Base-by-base conservation (phyloP, 176 grass and related monocot species). In the Thinopyrum elongatum region DNA sequence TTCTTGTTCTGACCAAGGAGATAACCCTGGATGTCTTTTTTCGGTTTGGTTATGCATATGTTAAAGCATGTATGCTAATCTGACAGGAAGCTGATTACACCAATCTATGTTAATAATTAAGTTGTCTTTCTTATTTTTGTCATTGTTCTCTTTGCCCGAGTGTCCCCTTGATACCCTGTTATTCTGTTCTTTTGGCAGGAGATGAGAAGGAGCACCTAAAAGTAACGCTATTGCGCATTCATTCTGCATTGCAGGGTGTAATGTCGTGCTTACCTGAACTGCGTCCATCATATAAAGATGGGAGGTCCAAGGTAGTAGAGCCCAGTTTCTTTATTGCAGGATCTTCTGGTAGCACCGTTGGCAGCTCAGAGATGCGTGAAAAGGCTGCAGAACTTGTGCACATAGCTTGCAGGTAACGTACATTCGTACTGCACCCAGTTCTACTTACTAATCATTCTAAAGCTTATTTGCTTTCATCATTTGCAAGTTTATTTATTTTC, bases 181-280 rank as follows among this genome's bases (percentile, higher is more conserved):
- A 6, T 65, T 81, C 70, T 86, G 34, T 49, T 61, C 84, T 83
- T 63, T 90, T 77, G 30, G 72, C 79, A 98, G 96, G 96, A 80
- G 83, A 94, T 66, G 93, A 92, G 79, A 98, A 98, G 88, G 96
- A 98, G 78, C 90, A 89, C 79, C 93, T 98, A 74, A 98, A 98
- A 86, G 88, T 95, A 82, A 98, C 96, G 10, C 88, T 98, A 70
- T 88, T 98, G 72, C 92, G 96, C 59, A 95, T 98, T 79, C 80
- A 91, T 80, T 98, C 96, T 84, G 84, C 90, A 87, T 91, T 98
- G 83, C 91, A 92, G 86, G 96, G 96, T 82, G 93, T 95, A 82
- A 98, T 98, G 94, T 95, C 96, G 62, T 98, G 93, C 86, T 94
- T 98, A 36, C 96, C 96, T 83, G 96, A 95, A 89, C 88, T 98